Evolutionary conservation across 495 filamentous ascomycete genomes (phyloP).

Genomic region (Penicillium lividum): DNA sequence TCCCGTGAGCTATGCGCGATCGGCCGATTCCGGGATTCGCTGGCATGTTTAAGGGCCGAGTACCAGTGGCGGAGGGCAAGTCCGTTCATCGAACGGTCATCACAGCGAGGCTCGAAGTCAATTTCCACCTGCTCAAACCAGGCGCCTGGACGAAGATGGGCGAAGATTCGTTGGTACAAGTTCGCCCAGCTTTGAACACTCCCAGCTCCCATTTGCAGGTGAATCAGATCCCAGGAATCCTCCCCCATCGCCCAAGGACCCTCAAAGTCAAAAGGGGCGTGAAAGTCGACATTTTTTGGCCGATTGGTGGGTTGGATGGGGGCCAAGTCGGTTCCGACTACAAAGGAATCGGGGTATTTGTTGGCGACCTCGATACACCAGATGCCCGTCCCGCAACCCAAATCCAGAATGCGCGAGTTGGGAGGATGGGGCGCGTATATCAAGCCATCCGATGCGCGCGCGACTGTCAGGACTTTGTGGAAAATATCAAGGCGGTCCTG

Average conservation of each 20-base stretch:
- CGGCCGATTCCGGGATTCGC: conserved; percentile 61
- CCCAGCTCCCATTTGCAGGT: conserved; percentile 77
- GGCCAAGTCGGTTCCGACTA: conserved; percentile 75
- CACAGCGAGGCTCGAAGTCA: conserved; percentile 76
- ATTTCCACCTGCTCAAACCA: conserved; percentile 93
- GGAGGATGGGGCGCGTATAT: conserved; percentile 54
- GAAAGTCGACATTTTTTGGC: conserved; percentile 70
- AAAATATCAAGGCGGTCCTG: conserved; percentile 77
- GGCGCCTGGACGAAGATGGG: conserved; percentile 81
- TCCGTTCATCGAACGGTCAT: conserved; percentile 62
- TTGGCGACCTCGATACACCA: conserved; percentile 87
- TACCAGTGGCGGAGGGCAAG: conserved; percentile 65
- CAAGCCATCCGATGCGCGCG: conserved; percentile 55
- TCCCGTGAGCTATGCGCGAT: conserved; percentile 62
- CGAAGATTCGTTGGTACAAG: conserved; percentile 70
- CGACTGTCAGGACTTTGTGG: conserved; percentile 72
- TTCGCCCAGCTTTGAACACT: conserved; percentile 77
- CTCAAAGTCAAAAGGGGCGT: conserved; percentile 72
- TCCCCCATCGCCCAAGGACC: conserved; percentile 75
- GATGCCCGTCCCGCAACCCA: conserved; percentile 88
- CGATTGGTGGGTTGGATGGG: conserved; percentile 77
- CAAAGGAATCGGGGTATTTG: conserved; percentile 60
- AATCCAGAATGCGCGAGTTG: conserved; percentile 66
- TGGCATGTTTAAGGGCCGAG: conserved; percentile 67
- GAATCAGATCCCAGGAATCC: conserved; percentile 82